Evolutionary conservation across 1,139 yeast species (phyloP), one percentile per base, ranked within the genome.

Genomic region (Geotrichum candidum): DNA sequence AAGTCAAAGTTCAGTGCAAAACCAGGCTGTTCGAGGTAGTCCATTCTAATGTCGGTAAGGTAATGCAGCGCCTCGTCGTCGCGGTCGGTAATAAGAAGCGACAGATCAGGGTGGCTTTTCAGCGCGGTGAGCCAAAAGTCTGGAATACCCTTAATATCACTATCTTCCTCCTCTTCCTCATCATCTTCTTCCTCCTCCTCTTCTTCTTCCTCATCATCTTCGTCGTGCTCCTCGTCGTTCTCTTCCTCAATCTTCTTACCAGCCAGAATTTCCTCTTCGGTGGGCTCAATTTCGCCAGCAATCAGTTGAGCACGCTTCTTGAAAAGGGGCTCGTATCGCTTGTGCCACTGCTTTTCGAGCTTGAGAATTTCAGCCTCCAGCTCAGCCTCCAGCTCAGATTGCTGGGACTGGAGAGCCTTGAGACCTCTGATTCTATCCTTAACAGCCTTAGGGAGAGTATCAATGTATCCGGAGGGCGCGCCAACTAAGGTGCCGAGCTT

Each of bases 91-190:
- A 95, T 89, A 67, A 91, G 85, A 67, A 91, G 96, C 45, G 92
- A 83, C 53, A 92, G 84, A 46, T 90, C 86, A 33, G 87, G 84
- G 69, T 94, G 80, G 77, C 92, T 94, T 75, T 89, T 95, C 77
- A 94, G 80, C 9, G 98, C 96, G 27, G 98, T 94, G 71, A 92
- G 82, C 99, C 99, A 94, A 81, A 94, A 94, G 62, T 89, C 86
- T 61, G 99, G 98, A 69, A 94, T 84, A 68, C 99, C 99, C 67
- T 79, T 79, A 61, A 76, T 75, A 45, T 72, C 78, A 38, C 77
- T 79, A 13, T 65, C 68, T 1, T 72, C 81, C 7, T 77, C 63
- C 41, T 51, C 76, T 80, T 33, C 73, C 6, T 79, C 83, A 5
- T 77, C 63, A 51, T 51, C 76, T 80, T 33, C 73, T 7, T 79